A percentile compares a stretch with the other conserved stretches of the same genome.
Evolutionary conservation across 1,284 basidiomycete genomes (phyloP).

Genomic region (Malassezia restricta): DNA sequence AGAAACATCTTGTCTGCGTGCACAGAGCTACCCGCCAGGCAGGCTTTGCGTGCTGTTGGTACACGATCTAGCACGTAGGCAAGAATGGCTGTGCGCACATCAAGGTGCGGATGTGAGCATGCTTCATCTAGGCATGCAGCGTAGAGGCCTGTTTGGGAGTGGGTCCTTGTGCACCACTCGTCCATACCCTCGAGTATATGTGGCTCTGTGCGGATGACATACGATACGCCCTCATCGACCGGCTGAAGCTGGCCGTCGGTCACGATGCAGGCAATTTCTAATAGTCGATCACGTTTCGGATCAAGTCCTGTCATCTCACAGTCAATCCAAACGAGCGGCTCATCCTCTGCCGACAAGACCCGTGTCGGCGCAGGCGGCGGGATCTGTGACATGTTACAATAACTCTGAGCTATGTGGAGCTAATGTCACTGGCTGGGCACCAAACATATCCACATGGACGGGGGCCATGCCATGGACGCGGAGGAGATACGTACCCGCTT

Average conservation of each 20-base stretch:
- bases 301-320: constrained; percentile 73
- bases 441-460: constrained; percentile 1
- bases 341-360: constrained; percentile 47
- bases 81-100: constrained; percentile 47
- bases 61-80: constrained; percentile 50
- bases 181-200: constrained; percentile 51
- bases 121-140: constrained; percentile 18
- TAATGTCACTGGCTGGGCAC: neutral
- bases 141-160: constrained; percentile 26
- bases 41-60: constrained; percentile 50
- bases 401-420: neutral
- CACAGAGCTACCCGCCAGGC: constrained; percentile 68
- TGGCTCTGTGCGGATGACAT: constrained; percentile 59
- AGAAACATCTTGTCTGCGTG: constrained; percentile 66
- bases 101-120: constrained; percentile 39
- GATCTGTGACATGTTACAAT: constrained; percentile 14
- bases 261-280: constrained; percentile 66
- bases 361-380: constrained; percentile 27
- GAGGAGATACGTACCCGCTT: neutral
- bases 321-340: constrained; percentile 74
- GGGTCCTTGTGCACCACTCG: constrained; percentile 27
- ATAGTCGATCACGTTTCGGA: constrained; percentile 57
- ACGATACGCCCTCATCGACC: constrained; percentile 62
- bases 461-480: neutral
- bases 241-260: constrained; percentile 64